Conservation (phyloP, 495 filamentous ascomycete genomes). For the Terfezia claveryi region DNA sequence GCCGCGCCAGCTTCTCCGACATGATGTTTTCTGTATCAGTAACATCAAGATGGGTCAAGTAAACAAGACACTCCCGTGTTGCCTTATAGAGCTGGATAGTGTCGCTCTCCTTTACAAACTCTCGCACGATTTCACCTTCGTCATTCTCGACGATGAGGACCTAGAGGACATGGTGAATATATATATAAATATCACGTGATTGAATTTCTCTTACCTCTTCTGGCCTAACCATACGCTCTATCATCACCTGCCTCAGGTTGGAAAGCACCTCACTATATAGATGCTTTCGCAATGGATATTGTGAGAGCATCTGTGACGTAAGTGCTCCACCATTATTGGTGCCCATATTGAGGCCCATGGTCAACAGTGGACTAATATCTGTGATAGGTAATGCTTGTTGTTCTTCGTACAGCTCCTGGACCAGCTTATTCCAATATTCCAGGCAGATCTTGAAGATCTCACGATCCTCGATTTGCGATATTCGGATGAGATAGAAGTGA, state of each 20-base stretch:
- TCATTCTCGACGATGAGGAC: slow-evolving; percentile 99
- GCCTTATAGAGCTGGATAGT: slow-evolving; percentile 99
- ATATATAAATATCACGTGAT: neutral
- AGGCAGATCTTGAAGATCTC: slow-evolving; percentile 99
- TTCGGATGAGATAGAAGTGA: slow-evolving; percentile 92
- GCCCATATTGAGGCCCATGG: slow-evolving; percentile 55
- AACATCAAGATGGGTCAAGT: slow-evolving; percentile 92
- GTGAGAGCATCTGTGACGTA: slow-evolving; percentile 28
- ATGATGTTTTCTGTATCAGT: slow-evolving; percentile 95
- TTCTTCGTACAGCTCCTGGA: slow-evolving; percentile 96
- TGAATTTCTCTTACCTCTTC: slow-evolving; percentile 37
- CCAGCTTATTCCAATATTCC: slow-evolving; percentile 96
- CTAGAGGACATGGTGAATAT: slow-evolving; percentile 6
- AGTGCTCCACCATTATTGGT: slow-evolving; percentile 47
- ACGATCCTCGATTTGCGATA: slow-evolving; percentile 93
- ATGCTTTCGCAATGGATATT: slow-evolving; percentile 86
- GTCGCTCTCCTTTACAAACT: slow-evolving; percentile 97
- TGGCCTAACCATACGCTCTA: slow-evolving; percentile 96
- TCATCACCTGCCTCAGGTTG: slow-evolving; percentile 91
- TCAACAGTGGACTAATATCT: slow-evolving; percentile 70
- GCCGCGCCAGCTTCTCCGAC: slow-evolving; percentile 88
- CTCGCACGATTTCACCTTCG: slow-evolving; percentile 93
- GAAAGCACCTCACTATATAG: slow-evolving; percentile 87
- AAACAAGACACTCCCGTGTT: slow-evolving; percentile 89
- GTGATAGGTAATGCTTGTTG: slow-evolving; percentile 87